Evolutionary conservation across 352 stramenopile species (phyloP), one percentile per base, ranked within the genome.

Genomic region (Elongisporangium undulatum): DNA sequence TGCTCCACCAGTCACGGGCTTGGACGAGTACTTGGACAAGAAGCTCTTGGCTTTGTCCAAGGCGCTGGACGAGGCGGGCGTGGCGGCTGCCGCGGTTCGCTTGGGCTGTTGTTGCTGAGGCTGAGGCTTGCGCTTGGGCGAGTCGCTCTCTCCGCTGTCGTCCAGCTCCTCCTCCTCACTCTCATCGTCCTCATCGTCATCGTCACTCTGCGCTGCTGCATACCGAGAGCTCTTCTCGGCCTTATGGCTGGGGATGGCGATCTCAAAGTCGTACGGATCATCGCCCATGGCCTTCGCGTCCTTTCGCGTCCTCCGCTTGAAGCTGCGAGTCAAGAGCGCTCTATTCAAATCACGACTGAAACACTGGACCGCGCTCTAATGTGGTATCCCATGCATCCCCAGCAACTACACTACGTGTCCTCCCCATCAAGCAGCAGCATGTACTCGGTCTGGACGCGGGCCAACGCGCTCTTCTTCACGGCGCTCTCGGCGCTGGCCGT

Each of bases 391-490:
- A 15, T n/a, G 4, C n/a, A 55, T 4, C 17, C 20, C 20, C 29
- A 55, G 22, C 29, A 17, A 26, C 41, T 29, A 23, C 52, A 56
- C 22, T 39, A 49, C 45, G 38, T 49, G 55, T 21, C 13, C 17
- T 49, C 51, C 38, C 53, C 24, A n/a, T 16, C 50, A 53, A 56
- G 20, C 7, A 50, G 13, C 52, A 61, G 12, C 53, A 95, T 95
- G 85, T 87, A 95, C 72, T 93, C 85, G 67, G 66, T 93, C 48
- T 95, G 83, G 85, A 93, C 85, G 69, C 81, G 85, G 56, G 82
- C 79, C 54, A 95, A 95, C 64, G 73, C 83, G 63, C 69, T 95
- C 41, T 85, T 95, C 66, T 93, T 89, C 67, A 75, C 77, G 72
- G 90, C 85, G 63, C 74, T 95, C 24, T 87, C 80, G 70, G 72